Percentiles rank a stretch among this genome's conserved stretches.
Evolutionary conservation across 345 rosid species (phyloP).

Genomic region (Turritis glabra): DNA sequence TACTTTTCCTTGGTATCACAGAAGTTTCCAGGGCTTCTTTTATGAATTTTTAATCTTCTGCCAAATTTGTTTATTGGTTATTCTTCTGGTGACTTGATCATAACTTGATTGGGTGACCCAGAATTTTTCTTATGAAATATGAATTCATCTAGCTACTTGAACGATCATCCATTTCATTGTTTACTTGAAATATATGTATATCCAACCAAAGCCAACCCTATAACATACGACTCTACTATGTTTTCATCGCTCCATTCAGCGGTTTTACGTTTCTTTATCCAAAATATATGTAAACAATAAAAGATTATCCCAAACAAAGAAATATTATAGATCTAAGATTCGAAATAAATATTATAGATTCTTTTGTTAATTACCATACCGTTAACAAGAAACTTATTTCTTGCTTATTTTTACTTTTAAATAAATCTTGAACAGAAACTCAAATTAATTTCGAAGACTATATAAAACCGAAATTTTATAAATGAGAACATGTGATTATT

Average conservation of each 20-base stretch:
- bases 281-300: not conserved
- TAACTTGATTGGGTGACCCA: constrained; percentile 25
- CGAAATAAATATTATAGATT: not conserved
- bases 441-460: not conserved
- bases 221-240: not conserved
- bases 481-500: not conserved
- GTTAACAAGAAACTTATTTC: no score
- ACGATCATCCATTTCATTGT: no score
- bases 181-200: no score
- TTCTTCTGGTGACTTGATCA: constrained; percentile 26
- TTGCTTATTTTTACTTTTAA: not conserved
- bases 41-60: not conserved
- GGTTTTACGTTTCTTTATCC: not conserved
- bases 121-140: constrained; percentile 11
- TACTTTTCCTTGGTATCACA: constrained; percentile 24
- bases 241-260: not conserved
- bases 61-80: constrained; percentile 1
- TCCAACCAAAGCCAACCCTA: not conserved
- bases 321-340: no score
- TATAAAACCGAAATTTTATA: not conserved
- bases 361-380: not conserved
- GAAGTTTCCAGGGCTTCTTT: constrained; percentile 7
- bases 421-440: not conserved
- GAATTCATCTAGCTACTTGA: constrained; percentile 23
- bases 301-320: not conserved